Conservation (phyloP, 2,329 filamentous ascomycete species). For the Fusarium acutatum region DNA sequence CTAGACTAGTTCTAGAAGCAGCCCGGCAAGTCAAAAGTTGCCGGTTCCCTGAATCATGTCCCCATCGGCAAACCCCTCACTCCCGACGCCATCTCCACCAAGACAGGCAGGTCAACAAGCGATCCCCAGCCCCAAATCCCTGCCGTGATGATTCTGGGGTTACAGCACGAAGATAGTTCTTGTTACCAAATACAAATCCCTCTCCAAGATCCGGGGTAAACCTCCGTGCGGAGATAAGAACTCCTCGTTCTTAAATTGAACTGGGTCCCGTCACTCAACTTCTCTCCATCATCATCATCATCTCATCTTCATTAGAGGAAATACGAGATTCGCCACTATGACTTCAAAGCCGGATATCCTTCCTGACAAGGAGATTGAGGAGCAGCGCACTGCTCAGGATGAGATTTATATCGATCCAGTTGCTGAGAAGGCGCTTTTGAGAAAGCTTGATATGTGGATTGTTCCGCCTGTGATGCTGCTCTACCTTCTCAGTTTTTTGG, state of each 20-base stretch:
- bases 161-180: not conserved
- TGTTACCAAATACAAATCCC: slow-evolving; percentile 8
- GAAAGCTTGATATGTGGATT: slow-evolving; percentile 69
- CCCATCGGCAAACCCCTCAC: slow-evolving; percentile 27
- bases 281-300: not conserved
- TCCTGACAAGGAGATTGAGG: slow-evolving; percentile 33
- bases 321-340: slow-evolving; percentile 13
- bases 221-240: slow-evolving; percentile 28
- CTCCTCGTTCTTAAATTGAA: slow-evolving; percentile 25
- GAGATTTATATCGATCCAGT: slow-evolving; percentile 43
- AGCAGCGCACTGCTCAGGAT: slow-evolving; percentile 16
- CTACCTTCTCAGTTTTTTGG: slow-evolving; percentile 57
- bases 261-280: not conserved
- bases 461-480: slow-evolving; percentile 69
- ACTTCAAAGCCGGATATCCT: slow-evolving; percentile 17
- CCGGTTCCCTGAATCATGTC: slow-evolving; percentile 22
- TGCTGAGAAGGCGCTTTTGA: slow-evolving; percentile 53
- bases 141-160: slow-evolving; percentile 20
- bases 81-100: slow-evolving; percentile 13
- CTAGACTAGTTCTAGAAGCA: not conserved
- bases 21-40: slow-evolving; percentile 12
- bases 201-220: slow-evolving; percentile 24
- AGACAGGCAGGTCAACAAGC: slow-evolving; percentile 3
- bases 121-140: slow-evolving; percentile 14
- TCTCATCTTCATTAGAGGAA: not conserved